Base-by-base conservation (phyloP, 176 grass and related monocot genomes). In the Musa troglodytarum region DNA sequence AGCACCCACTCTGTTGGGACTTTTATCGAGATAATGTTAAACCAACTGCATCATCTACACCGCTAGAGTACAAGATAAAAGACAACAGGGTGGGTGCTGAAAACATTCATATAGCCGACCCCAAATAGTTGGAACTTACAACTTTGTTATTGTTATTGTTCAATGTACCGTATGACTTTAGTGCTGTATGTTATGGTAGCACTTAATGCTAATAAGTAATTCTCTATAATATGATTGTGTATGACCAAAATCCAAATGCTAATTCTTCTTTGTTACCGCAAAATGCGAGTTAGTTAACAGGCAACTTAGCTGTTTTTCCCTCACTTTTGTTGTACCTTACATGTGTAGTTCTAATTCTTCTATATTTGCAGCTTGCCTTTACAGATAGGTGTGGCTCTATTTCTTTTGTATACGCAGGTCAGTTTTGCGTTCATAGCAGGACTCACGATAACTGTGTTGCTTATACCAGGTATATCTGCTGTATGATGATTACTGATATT, bases 391-490 rank as follows among this genome's bases (percentile, higher is more conserved):
- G 71, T 97, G 85, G 90, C 90, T 72, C 87, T 93, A 61, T 97
- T 88, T 86, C 83, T 97, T 64, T 74, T 93, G 80, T 97, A 93
- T 74, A 97, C 86, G 52, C 94, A 97, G 85, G 94, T 97, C 71
- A 90, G 85, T 87, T 97, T 88, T 82, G 94, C 94, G 73, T 97
- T 97, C 81, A 66, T 97, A 77, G 93, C 90, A 76, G 94, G 90
- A 73, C 82, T 97, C 25, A 84, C 90, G 58, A 90, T 97, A 83
- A 97, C 90, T 74, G 83, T 93, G 76, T 73, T 93, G 80, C 88
- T 97, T 26, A 97, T 97, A 85, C 94, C 94, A 93, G 90, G 90
- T 97, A 70, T 43, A 51, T 50, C 9, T 70, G 9, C 25, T 51
- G 16, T 15, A 51, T 70, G 51, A 61, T 61, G 14, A 75, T 43